A percentile compares a stretch with the other conserved stretches of the same genome.
Conservation (phyloP, 805 yeast genomes). For the Lachancea sp. region DNA sequence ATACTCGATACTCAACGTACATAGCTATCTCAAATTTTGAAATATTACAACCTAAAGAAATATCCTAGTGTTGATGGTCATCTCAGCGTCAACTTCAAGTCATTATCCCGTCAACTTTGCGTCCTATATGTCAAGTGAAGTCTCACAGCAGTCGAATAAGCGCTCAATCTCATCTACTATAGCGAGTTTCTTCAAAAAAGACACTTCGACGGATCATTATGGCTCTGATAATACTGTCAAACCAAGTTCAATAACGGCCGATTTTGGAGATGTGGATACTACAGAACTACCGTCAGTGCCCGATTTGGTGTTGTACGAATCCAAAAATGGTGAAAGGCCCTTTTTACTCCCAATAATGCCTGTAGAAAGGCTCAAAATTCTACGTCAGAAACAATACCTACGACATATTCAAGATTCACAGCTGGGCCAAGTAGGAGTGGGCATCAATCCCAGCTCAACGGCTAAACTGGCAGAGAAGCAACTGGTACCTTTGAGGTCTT, state of each 20-base stretch:
- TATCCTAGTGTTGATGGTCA: not conserved
- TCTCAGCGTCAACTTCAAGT: not conserved
- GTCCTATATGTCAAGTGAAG: constrained; percentile 5
- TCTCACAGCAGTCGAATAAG: constrained; percentile 8
- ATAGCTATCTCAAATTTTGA: not conserved
- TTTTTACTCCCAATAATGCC: constrained; percentile 30
- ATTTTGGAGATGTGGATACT: not conserved
- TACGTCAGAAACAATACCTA: constrained; percentile 24
- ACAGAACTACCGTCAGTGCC: constrained; percentile 4
- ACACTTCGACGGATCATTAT: not conserved
- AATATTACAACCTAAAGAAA: not conserved
- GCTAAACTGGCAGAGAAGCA: not conserved
- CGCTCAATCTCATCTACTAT: constrained; percentile 28
- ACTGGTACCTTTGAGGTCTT: not conserved
- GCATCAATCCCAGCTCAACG: not conserved
- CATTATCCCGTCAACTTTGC: not conserved
- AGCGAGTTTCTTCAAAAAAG: constrained; percentile 18
- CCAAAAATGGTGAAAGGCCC: constrained; percentile 19
- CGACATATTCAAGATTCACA: constrained; percentile 7
- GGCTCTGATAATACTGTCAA: not conserved
- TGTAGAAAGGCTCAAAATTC: constrained; percentile 24
- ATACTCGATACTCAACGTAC: not conserved
- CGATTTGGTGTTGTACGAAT: constrained; percentile 14
- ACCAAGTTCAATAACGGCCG: constrained; percentile 2
- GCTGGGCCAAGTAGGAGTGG: not conserved